Evolutionary conservation across 2,329 filamentous ascomycete genomes (phyloP).

Genomic region (Aspergillus sclerotialis): DNA sequence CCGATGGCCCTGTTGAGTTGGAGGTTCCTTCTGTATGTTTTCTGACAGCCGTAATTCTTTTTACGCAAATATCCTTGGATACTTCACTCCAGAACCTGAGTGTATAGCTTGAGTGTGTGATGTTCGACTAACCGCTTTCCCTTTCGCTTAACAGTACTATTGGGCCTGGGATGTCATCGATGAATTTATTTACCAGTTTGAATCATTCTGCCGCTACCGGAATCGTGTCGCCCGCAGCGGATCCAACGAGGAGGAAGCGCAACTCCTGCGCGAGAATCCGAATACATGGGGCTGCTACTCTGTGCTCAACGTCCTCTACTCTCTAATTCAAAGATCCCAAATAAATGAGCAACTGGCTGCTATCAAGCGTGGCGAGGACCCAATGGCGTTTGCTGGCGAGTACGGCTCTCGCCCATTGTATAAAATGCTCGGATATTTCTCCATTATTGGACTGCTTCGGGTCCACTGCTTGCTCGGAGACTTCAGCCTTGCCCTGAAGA

Average conservation of each 20-base stretch:
- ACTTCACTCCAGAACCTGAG: not conserved
- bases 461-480: slow-evolving; percentile 96
- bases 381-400: slow-evolving; percentile 79
- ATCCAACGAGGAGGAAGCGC: slow-evolving; percentile 86
- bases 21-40: slow-evolving; percentile 85
- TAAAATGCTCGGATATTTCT: slow-evolving; percentile 98
- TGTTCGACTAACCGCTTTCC: too few relatives aligned
- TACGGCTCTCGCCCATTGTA: slow-evolving; percentile 93
- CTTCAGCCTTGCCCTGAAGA: slow-evolving; percentile 97
- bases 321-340: slow-evolving; percentile 94
- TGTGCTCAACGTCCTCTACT: slow-evolving; percentile 98
- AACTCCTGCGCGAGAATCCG: slow-evolving; percentile 87
- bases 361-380: slow-evolving; percentile 90
- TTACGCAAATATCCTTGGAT: not conserved
- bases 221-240: slow-evolving; percentile 75
- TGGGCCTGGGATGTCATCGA: slow-evolving; percentile 99
- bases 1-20: slow-evolving; percentile 94
- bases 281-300: slow-evolving; percentile 99
- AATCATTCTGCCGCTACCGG: slow-evolving; percentile 96
- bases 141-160: slow-evolving; percentile 83
- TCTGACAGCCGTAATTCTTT: slow-evolving; percentile 5
- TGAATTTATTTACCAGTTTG: slow-evolving; percentile 99
- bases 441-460: slow-evolving; percentile 91
- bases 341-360: slow-evolving; percentile 96
- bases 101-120: slow-evolving; percentile 5